Percentiles rank a stretch among this genome's conserved stretches.
phyloP scores from a whole-genome alignment of 257 asterid genomes.

The Solanum raphanifolium region DNA sequence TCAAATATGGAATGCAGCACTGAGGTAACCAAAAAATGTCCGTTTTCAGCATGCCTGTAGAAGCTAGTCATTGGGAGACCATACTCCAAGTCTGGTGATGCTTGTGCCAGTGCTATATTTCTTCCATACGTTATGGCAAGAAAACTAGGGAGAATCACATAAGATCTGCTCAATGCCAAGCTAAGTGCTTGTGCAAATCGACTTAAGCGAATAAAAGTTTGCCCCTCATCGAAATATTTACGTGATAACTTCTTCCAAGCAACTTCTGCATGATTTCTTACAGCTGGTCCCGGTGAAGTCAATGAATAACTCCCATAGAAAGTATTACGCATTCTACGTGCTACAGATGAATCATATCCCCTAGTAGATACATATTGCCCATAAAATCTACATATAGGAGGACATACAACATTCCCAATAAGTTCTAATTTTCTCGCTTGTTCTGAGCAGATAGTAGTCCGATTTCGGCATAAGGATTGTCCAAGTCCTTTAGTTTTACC shows the following conservation, averaged over 20 bases:
- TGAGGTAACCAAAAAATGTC: neutral
- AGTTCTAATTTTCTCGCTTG: neutral
- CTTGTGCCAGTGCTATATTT: neutral
- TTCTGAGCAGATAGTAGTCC: neutral
- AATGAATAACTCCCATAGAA: neutral
- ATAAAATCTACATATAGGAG: neutral
- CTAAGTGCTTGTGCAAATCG: conserved; percentile 2
- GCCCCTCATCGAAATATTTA: neutral
- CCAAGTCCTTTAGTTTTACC: neutral
- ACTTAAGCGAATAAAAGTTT: neutral
- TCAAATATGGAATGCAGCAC: neutral
- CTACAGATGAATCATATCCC: neutral
- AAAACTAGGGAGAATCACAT: neutral
- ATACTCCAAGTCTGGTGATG: neutral
- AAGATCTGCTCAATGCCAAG: conserved; percentile 2
- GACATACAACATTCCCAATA: neutral
- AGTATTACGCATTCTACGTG: neutral
- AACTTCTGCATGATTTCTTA: neutral
- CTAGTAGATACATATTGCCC: neutral
- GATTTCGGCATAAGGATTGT: neutral
- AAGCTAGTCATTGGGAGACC: neutral
- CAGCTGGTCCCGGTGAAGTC: neutral
- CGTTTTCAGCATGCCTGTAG: neutral
- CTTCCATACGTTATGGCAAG: neutral
- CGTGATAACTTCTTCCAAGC: neutral